phyloP scores from a whole-genome alignment of 192 early-diverging fungal species.

The Coemansia sp. region DNA sequence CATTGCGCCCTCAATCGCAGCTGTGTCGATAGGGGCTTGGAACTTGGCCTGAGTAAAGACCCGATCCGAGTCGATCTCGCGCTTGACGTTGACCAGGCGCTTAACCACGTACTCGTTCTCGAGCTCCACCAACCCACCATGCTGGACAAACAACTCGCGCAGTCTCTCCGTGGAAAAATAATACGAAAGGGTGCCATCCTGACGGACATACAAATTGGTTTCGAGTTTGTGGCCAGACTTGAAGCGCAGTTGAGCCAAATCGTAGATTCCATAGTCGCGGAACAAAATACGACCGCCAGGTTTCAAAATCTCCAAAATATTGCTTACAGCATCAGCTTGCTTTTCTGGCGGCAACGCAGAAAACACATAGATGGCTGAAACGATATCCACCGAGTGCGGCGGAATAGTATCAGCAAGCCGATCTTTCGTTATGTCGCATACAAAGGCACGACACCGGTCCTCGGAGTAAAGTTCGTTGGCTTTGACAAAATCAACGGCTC shows the following conservation, averaged over 20 bases:
- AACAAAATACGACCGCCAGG: slow-evolving; percentile 90
- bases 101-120: slow-evolving; percentile 67
- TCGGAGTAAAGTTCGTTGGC: slow-evolving; percentile 72
- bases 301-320: slow-evolving; percentile 81
- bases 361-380: slow-evolving; percentile 94
- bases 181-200: slow-evolving; percentile 94
- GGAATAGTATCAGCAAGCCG: slow-evolving; percentile 71
- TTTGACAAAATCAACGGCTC: slow-evolving; percentile 93
- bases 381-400: slow-evolving; percentile 83
- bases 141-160: slow-evolving; percentile 61
- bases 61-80: slow-evolving; percentile 67
- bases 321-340: slow-evolving; percentile 77
- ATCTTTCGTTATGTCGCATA: slow-evolving; percentile 88
- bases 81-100: slow-evolving; percentile 69
- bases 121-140: slow-evolving; percentile 60
- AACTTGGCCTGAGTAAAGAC: slow-evolving; percentile 80
- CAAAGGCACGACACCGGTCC: slow-evolving; percentile 80
- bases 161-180: slow-evolving; percentile 79
- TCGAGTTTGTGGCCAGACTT: slow-evolving; percentile 88
- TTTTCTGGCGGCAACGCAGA: slow-evolving; percentile 87
- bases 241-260: slow-evolving; percentile 95
- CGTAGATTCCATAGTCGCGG: slow-evolving; percentile 97
- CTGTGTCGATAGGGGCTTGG: slow-evolving; percentile 55
- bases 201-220: slow-evolving; percentile 96
- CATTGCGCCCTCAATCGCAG: slow-evolving; percentile 23